Percentiles rank a stretch among this genome's conserved stretches.
phyloP scores from a whole-genome alignment of 2,329 filamentous ascomycete species.

The Epichloe bromicola region DNA sequence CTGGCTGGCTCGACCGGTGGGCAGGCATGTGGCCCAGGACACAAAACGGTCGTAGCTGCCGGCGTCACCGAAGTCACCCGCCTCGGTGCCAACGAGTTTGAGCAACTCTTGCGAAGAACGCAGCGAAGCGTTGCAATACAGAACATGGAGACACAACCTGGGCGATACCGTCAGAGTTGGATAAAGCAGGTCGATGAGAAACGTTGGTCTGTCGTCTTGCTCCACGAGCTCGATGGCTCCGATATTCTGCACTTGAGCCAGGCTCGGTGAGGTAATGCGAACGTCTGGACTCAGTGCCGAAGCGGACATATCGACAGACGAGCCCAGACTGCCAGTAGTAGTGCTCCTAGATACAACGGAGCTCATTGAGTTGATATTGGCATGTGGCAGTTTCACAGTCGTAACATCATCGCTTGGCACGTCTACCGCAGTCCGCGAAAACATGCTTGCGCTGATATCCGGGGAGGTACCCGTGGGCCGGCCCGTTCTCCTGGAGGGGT shows the following conservation, averaged over 20 bases:
- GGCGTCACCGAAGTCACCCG: constrained; percentile 27
- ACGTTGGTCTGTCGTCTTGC: constrained; percentile 63
- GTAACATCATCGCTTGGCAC: constrained; percentile 29
- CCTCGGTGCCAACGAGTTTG: constrained; percentile 40
- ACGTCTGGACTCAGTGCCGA: constrained; percentile 39
- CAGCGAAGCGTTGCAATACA: constrained; percentile 58
- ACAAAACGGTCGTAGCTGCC: constrained; percentile 51
- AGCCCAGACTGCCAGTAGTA: constrained; percentile 38
- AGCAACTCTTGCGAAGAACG: constrained; percentile 42
- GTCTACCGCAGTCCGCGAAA: constrained; percentile 32
- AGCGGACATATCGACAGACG: constrained; percentile 39
- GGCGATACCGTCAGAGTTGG: constrained; percentile 34
- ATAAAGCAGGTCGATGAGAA: constrained; percentile 57
- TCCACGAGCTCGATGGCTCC: constrained; percentile 63
- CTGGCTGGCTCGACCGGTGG: constrained; percentile 36
- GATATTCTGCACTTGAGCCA: constrained; percentile 42
- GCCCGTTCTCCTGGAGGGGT: constrained; percentile 21
- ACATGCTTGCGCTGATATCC: constrained; percentile 33
- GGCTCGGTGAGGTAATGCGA: constrained; percentile 30
- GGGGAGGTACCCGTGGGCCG: constrained; percentile 26
- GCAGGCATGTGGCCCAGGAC: constrained; percentile 49
- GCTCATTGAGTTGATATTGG: constrained; percentile 35
- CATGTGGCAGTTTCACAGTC: constrained; percentile 42
- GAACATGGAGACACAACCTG: constrained; percentile 41
- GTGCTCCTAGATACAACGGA: constrained; percentile 36